These are phyloP conservation scores for Pythium dissotocum DNA, from an alignment of 352 stramenopile genomes.

Conservation along the genomic window DNA sequence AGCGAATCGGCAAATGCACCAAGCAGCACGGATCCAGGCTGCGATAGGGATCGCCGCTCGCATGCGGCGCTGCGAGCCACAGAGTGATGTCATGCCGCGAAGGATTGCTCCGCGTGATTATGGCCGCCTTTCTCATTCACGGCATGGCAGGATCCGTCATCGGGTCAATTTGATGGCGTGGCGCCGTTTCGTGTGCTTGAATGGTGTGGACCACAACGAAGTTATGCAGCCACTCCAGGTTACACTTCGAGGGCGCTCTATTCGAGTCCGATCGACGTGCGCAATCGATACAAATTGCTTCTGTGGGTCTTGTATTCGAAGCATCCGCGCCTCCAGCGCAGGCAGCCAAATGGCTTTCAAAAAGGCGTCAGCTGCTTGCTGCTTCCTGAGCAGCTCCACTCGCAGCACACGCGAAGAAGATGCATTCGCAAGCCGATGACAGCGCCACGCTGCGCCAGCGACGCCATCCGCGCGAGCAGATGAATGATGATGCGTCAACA, in stretches of 20 bases:
- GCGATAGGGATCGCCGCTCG: too few relatives aligned
- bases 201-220: neutral
- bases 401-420: neutral
- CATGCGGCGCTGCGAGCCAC: too few relatives aligned
- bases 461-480: neutral
- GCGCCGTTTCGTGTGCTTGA: neutral
- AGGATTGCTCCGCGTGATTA: slow-evolving; percentile 10
- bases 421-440: slow-evolving; percentile 4
- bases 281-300: neutral
- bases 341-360: slow-evolving; percentile 1
- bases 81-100: neutral
- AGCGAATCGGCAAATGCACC: neutral
- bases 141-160: too few relatives aligned
- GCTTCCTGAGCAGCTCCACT: neutral
- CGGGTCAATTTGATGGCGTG: neutral
- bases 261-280: neutral
- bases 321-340: neutral
- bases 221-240: slow-evolving; percentile 4
- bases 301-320: neutral
- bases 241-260: slow-evolving; percentile 12
- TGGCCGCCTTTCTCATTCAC: neutral
- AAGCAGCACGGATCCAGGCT: too few relatives aligned
- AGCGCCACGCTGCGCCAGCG: neutral
- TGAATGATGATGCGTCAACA: slow-evolving; percentile 15
- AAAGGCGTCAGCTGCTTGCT: neutral